These are phyloP conservation scores for Moniliella sp. DNA, from an alignment of 1,284 basidiomycete genomes.

Conservation along the genomic window DNA sequence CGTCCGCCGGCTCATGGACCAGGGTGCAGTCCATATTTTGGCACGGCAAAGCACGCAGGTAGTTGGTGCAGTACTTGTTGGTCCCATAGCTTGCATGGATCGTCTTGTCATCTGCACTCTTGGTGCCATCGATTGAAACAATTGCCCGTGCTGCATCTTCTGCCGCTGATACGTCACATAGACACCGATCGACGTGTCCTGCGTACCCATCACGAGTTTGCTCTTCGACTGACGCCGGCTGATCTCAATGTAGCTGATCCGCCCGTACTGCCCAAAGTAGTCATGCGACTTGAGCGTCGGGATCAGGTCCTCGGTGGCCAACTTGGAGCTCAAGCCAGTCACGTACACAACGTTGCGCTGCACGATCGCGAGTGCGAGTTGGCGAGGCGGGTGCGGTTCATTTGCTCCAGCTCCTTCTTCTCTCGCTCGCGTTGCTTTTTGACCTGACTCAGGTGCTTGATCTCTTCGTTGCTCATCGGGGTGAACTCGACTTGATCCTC, in stretches of 20 bases:
- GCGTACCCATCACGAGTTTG: conserved; percentile 38
- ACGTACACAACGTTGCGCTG: conserved; percentile 93
- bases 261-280: conserved; percentile 95
- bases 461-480: conserved; percentile 79
- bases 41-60: conserved; percentile 67
- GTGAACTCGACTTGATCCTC: conserved; percentile 86
- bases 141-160: conserved; percentile 89
- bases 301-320: conserved; percentile 87
- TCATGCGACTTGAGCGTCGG: conserved; percentile 80
- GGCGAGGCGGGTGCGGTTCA: conserved; percentile 65
- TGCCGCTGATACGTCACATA: conserved; percentile 83
- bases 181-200: conserved; percentile 58
- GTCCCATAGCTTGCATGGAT: conserved; percentile 84
- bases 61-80: conserved; percentile 91
- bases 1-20: conserved; percentile 91
- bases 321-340: conserved; percentile 68
- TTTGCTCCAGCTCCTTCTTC: conserved; percentile 74
- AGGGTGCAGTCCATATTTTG: conserved; percentile 75
- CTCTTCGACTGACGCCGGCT: conserved; percentile 64
- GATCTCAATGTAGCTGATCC: conserved; percentile 83
- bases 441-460: conserved; percentile 80
- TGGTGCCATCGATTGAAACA: conserved; percentile 67
- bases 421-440: conserved; percentile 88
- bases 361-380: conserved; percentile 86
- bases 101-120: conserved; percentile 34